A percentile compares a stretch with the other conserved stretches of the same genome.
phyloP scores from a whole-genome alignment of 345 rosid genomes.

The Bruguiera sexangula region DNA sequence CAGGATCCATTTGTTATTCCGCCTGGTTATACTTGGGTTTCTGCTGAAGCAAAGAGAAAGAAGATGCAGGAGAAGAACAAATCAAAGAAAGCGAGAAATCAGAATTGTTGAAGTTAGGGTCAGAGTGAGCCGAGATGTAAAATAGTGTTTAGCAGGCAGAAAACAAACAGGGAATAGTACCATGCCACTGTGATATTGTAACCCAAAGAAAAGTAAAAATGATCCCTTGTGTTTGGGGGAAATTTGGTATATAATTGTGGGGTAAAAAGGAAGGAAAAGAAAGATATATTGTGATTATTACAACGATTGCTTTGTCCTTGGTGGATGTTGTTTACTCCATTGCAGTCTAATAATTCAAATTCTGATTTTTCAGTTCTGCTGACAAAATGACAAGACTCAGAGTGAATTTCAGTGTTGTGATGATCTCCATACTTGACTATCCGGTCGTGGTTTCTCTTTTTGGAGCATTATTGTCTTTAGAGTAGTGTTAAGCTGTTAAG shows the following conservation, averaged over 20 bases:
- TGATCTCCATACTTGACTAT: too few relatives aligned
- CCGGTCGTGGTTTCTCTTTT: too few relatives aligned
- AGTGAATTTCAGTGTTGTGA: too few relatives aligned
- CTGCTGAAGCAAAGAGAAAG: constrained; percentile 83
- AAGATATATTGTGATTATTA: constrained; percentile 23
- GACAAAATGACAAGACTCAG: too few relatives aligned
- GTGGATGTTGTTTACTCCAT: too few relatives aligned
- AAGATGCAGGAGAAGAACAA: constrained; percentile 87
- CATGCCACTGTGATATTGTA: constrained; percentile 25
- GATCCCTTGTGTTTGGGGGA: constrained; percentile 17
- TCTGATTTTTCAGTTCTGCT: too few relatives aligned
- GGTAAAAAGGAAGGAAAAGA: constrained; percentile 10
- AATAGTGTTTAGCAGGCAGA: constrained; percentile 2
- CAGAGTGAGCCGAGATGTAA: too few relatives aligned
- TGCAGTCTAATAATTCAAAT: too few relatives aligned
- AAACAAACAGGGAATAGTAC: constrained; percentile 23
- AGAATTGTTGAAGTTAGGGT: constrained; percentile 20
- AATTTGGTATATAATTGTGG: constrained; percentile 34
- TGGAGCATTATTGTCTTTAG: too few relatives aligned
- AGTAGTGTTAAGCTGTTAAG: too few relatives aligned
- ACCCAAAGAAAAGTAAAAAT: constrained; percentile 7
- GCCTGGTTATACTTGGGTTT: constrained; percentile 69
- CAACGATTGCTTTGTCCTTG: constrained; percentile 18
- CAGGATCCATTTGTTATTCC: constrained; percentile 85
- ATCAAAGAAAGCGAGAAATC: constrained; percentile 57